These are phyloP conservation scores for Fusarium circinatum DNA, from an alignment of 2,329 filamentous ascomycete genomes.

Conservation along the genomic window DNA sequence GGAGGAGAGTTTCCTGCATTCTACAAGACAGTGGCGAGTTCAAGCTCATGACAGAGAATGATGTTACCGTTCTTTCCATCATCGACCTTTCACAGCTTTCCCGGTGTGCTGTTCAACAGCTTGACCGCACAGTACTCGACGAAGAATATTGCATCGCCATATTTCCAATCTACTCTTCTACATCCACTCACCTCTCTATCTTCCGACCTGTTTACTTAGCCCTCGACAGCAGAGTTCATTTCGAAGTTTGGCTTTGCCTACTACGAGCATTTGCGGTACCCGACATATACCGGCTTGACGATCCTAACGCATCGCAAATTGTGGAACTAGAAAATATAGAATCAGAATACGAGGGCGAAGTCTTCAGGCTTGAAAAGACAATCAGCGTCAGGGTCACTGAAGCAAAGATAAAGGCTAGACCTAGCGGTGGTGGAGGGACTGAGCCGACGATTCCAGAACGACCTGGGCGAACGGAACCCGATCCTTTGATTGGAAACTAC, in stretches of 20 bases:
- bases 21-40: constrained; percentile 95
- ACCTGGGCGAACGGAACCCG: constrained; percentile 45
- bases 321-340: constrained; percentile 54
- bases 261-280: constrained; percentile 91
- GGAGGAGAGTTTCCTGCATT: constrained; percentile 91
- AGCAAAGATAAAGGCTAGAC: constrained; percentile 65
- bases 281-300: constrained; percentile 79
- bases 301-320: constrained; percentile 55
- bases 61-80: constrained; percentile 80
- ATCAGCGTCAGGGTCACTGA: constrained; percentile 69
- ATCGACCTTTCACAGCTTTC: constrained; percentile 91
- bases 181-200: constrained; percentile 76
- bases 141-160: constrained; percentile 95
- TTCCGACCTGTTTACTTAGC: constrained; percentile 91
- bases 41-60: constrained; percentile 87
- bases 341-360: constrained; percentile 56
- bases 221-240: constrained; percentile 86
- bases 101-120: constrained; percentile 86
- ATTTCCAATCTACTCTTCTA: constrained; percentile 89
- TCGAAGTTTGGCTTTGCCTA: constrained; percentile 97
- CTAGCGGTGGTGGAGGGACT: constrained; percentile 34
- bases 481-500: constrained; percentile 72
- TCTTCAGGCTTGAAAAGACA: constrained; percentile 71
- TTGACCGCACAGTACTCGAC: constrained; percentile 90
- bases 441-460: constrained; percentile 35